phyloP scores from a whole-genome alignment of 805 yeast species.

The Candida dajiaensis region DNA sequence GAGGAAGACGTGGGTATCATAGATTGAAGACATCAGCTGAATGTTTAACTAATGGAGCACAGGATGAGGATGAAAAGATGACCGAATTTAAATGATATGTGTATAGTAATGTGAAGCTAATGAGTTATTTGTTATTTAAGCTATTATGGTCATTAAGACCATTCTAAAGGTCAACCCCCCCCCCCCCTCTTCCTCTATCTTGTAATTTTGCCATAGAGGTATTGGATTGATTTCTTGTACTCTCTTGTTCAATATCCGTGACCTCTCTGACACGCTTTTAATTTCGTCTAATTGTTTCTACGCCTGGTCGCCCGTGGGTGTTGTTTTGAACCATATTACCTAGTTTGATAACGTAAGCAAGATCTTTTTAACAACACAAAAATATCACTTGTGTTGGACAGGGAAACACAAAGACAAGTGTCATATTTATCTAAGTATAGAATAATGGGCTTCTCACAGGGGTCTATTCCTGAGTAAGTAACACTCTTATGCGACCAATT shows the following conservation, averaged over 20 bases:
- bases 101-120: not conserved
- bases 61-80: constrained; percentile 21
- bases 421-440: not conserved
- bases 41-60: constrained; percentile 1
- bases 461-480: constrained; percentile 59
- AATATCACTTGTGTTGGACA: not conserved
- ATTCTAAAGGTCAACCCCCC: too few relatives aligned
- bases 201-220: too few relatives aligned
- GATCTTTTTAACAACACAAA: not conserved
- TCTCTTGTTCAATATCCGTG: too few relatives aligned
- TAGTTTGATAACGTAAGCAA: not conserved
- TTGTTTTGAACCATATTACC: too few relatives aligned
- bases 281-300: too few relatives aligned
- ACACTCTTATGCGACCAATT: not conserved
- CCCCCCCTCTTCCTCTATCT: too few relatives aligned
- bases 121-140: not conserved
- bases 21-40: not conserved
- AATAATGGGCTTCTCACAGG: constrained; percentile 38
- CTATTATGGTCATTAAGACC: too few relatives aligned
- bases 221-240: too few relatives aligned
- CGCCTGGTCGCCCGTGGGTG: too few relatives aligned
- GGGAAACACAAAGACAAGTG: not conserved
- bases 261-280: too few relatives aligned
- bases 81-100: constrained; percentile 10
- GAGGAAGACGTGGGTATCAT: constrained; percentile 26